phyloP scores from a whole-genome alignment of 257 asterid species.

The Fraxinus cuspidata region DNA sequence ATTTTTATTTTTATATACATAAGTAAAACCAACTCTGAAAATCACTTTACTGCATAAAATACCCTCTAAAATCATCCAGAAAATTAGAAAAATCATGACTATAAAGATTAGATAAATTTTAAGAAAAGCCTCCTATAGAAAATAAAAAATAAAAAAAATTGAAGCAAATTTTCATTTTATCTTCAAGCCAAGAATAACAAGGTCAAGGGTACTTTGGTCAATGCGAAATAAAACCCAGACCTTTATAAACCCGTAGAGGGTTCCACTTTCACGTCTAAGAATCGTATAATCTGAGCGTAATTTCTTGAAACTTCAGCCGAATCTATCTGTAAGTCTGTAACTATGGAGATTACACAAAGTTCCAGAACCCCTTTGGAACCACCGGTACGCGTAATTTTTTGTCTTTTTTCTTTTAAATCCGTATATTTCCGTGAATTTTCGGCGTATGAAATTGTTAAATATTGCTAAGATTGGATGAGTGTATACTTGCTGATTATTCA shows the following conservation, averaged over 20 bases:
- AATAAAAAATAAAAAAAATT: no score
- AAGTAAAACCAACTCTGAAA: no score
- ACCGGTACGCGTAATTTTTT: constrained; percentile 19
- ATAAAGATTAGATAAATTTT: neutral
- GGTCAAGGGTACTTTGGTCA: constrained; percentile 35
- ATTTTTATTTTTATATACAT: no score
- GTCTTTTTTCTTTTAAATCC: neutral
- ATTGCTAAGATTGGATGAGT: neutral
- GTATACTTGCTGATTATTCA: neutral
- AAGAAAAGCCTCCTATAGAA: neutral
- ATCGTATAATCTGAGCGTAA: neutral
- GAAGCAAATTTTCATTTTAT: neutral
- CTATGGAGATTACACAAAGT: constrained; percentile 36
- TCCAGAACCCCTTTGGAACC: constrained; percentile 21
- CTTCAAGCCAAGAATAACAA: neutral
- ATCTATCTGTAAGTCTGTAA: neutral
- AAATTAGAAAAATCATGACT: neutral
- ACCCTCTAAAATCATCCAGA: neutral
- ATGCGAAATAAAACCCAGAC: constrained; percentile 25
- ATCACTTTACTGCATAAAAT: no score
- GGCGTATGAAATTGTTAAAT: neutral
- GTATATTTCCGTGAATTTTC: neutral
- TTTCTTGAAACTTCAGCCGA: constrained; percentile 2
- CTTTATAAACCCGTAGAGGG: constrained; percentile 17
- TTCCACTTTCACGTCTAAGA: neutral